Base-by-base conservation (phyloP, 2,329 filamentous ascomycete genomes). In the Piedraia hortae region DNA sequence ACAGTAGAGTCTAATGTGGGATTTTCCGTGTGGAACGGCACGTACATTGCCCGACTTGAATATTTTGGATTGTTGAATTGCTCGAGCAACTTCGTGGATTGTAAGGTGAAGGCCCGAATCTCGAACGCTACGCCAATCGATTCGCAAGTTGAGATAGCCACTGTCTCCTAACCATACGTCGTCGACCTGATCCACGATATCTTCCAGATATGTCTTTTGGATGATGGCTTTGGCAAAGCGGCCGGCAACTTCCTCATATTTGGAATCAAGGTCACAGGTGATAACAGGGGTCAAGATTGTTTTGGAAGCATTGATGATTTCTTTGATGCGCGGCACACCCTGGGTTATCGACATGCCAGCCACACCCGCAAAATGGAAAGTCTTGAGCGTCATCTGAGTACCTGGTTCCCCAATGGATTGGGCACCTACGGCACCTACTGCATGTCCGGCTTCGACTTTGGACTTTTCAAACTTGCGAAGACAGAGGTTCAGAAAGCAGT, bases 281-380 rank as follows among this genome's bases (percentile, higher is more conserved):
- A 97, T 89, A 40, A 97, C 71, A 0, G 85, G 85, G 1, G 85
- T 97, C 44, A 73, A 88, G 46, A 97, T 97, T 21, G 56, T 54
- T 43, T 78, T 89, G 5, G 78, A 90, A 4, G 85, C 85, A 48
- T 97, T 97, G 64, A 97, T 97, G 34, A 97, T 97, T 56, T 97
- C 85, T 51, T 97, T 97, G 54, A 97, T 97, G 67, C 85, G 82
- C 1, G 85, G 85, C 4, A 97, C 85, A 73, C 85, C 85, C 41
- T 91, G 77, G 0, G 85, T 97, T 41, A 97, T 90, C 59, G 77
- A 90, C 85, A 97, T 93, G 44, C 82, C 82, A 19, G 85, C 85
- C 31, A 97, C 85, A 72, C 85, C 85, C 42, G 85, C 85, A 54
- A 97, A 97, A 71, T 93, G 85, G 64, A 93, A 93, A 42, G 85